Evolutionary conservation across 345 rosid genomes (phyloP).

Genomic region (Physaria fendleri): DNA sequence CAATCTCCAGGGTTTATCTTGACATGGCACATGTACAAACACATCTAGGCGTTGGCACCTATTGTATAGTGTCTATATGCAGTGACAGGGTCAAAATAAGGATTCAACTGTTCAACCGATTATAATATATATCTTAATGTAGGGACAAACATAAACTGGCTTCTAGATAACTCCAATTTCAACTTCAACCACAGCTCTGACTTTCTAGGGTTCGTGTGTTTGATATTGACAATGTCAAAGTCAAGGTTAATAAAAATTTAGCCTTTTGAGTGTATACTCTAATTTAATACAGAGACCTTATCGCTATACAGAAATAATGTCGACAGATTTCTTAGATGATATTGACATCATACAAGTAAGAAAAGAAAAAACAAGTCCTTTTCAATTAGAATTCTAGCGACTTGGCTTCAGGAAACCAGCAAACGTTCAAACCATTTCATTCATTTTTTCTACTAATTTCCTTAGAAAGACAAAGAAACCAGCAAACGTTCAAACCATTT

Average conservation of each 20-base stretch:
- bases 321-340: not conserved
- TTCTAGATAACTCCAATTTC: not conserved
- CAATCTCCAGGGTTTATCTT: not conserved
- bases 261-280: not conserved
- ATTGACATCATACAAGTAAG: not conserved
- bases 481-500: too few species aligned
- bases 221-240: not conserved
- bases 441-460: too few species aligned
- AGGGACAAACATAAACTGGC: not conserved
- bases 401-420: slow-evolving; percentile 6
- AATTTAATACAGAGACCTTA: not conserved
- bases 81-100: not conserved
- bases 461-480: too few species aligned
- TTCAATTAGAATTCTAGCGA: not conserved
- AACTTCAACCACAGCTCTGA: not conserved
- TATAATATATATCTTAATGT: not conserved
- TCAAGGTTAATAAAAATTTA: slow-evolving; percentile 1
- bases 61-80: not conserved
- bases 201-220: not conserved
- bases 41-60: not conserved
- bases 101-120: not conserved
- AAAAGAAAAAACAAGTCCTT: not conserved
- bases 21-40: not conserved
- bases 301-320: not conserved
- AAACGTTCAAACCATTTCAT: too few species aligned